Evolutionary conservation across 345 rosid genomes (phyloP), one percentile per base, ranked within the genome.

Genomic region (Corchorus capsularis): DNA sequence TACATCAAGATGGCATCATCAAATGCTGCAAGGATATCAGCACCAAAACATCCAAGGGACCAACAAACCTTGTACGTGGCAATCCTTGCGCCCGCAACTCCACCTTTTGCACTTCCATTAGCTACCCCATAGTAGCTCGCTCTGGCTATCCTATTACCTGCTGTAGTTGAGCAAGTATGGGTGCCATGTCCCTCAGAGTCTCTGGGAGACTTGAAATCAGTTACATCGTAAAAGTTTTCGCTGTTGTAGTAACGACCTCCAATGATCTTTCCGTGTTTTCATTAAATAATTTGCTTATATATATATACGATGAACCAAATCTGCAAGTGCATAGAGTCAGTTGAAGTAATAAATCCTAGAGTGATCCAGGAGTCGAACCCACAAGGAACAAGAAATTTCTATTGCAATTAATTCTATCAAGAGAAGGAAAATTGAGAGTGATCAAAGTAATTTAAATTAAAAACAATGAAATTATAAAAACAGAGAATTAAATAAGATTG

Each of bases 61-160:
- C 83, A 81, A 61, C 86, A 85, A 5, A 81, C 81, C 78, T 83
- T 83, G 78, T 85, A 85, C 13, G 77, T 49, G 1, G 85, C 83
- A n/a, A 85, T 75, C 17, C 83, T 62, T 8, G 85, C 80, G 6
- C 53, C 37, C 2, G 86, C 83, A 15, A 78, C 82, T 15, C 82
- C 88, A 8, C 83, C 85, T 63, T 83, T 63, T 34, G 86, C 85
- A 20, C 72, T 70, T 55, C 88, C 86, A 16, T 69, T 59, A 15
- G 80, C 83, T 14, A 83, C 68, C 1, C 82, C 85, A 6, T 45
- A 80, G 71, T 68, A 78, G 69, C 80, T 77, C 5, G 79, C 80
- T 43, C 69, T 71, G 8, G 35, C 8, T 1, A 85, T 82, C 16
- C 56, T 64, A 3, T 59, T 13, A 1, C 88, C 86, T 0, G 83